Evolutionary conservation across 768 basidiomycete species (phyloP).

Genomic region (Ephemerocybe angulata): DNA sequence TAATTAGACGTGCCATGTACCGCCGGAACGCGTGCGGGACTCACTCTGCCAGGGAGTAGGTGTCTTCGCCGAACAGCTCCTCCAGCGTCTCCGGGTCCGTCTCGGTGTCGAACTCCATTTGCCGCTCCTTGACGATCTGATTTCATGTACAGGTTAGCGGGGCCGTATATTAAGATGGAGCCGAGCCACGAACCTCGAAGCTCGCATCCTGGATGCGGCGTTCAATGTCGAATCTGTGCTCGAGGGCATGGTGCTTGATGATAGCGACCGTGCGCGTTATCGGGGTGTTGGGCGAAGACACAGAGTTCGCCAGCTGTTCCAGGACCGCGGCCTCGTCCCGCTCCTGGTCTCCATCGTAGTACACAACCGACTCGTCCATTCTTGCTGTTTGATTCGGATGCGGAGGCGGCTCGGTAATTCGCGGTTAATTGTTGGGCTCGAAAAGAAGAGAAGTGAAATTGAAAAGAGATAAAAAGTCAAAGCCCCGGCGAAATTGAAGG

Average conservation of each 20-base stretch:
- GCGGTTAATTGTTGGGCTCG: neutral
- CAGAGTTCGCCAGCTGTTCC: neutral
- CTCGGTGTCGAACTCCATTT: slow-evolving; percentile 86
- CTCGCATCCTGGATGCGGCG: slow-evolving; percentile 72
- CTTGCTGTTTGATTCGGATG: neutral
- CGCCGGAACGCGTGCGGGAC: slow-evolving; percentile 24
- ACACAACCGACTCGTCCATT: slow-evolving; percentile 3
- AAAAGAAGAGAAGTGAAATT: neutral
- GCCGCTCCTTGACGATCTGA: slow-evolving; percentile 84
- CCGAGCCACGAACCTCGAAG: slow-evolving; percentile 60
- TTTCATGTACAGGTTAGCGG: slow-evolving; percentile 14
- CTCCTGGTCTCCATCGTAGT: neutral
- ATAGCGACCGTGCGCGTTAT: slow-evolving; percentile 74
- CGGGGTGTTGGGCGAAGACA: slow-evolving; percentile 14
- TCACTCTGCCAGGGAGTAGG: slow-evolving; percentile 72
- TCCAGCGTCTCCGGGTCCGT: slow-evolving; percentile 75
- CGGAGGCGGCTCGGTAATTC: neutral
- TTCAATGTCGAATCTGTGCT: slow-evolving; percentile 77
- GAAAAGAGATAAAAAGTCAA: neutral
- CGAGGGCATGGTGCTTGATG: slow-evolving; percentile 76
- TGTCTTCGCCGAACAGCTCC: slow-evolving; percentile 78
- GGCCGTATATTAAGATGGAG: neutral
- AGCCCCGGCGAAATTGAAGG: neutral
- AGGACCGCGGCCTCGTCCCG: neutral
- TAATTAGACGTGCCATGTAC: slow-evolving; percentile 6